Conservation (phyloP, 2,329 filamentous ascomycete genomes). For the Aspergillus pseudoglaucus region DNA sequence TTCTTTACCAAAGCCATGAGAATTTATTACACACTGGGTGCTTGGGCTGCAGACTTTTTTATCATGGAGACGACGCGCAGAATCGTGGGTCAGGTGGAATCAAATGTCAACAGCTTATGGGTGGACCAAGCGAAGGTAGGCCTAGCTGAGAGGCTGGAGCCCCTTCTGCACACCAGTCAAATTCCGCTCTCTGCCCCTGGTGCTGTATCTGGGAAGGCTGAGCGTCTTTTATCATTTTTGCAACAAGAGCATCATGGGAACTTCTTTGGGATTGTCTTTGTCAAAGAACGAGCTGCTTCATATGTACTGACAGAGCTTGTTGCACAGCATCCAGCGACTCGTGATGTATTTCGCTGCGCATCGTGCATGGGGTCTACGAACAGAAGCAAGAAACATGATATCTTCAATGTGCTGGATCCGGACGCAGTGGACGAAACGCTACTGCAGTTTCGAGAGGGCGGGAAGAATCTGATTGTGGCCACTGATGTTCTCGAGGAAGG, state of each 20-base stretch:
- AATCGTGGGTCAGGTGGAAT: too few relatives aligned
- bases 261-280: constrained; percentile 60
- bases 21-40: constrained; percentile 43
- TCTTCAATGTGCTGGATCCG: constrained; percentile 46
- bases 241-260: constrained; percentile 38
- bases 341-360: constrained; percentile 39
- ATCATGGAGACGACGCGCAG: constrained; percentile 45
- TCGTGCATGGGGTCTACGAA: constrained; percentile 44
- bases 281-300: constrained; percentile 55
- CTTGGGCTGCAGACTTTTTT: constrained; percentile 64
- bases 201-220: too few relatives aligned
- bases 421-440: constrained; percentile 45
- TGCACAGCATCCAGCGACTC: constrained; percentile 43
- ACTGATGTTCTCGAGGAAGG: constrained; percentile 57
- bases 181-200: too few relatives aligned
- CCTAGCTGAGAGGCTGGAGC: constrained; percentile 38
- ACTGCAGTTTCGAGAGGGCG: constrained; percentile 47
- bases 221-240: constrained; percentile 36
- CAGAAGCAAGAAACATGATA: constrained; percentile 36
- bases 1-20: constrained; percentile 34
- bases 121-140: constrained; percentile 50
- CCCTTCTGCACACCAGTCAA: too few relatives aligned
- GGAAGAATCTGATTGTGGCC: constrained; percentile 52
- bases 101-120: constrained; percentile 21
- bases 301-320: constrained; percentile 56